These are phyloP conservation scores for Castanospermum australe DNA, from an alignment of 306 rosid species.

Conservation along the genomic window DNA sequence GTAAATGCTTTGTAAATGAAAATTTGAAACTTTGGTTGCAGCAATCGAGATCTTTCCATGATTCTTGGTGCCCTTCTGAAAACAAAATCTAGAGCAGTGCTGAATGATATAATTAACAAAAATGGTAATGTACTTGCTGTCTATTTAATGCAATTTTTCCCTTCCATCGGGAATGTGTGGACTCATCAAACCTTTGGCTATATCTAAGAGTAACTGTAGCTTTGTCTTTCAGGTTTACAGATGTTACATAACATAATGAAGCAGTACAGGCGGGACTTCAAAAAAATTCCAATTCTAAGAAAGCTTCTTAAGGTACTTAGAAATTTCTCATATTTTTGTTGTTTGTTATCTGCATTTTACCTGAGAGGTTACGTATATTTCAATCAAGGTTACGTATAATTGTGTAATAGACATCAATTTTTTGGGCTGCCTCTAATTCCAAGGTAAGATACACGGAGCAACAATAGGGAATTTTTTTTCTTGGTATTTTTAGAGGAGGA, in stretches of 20 bases:
- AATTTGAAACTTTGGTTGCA: conserved; percentile 40
- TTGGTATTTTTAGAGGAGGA: not conserved
- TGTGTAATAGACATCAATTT: not conserved
- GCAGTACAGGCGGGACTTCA: conserved; percentile 85
- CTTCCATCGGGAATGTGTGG: not conserved
- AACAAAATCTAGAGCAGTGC: conserved; percentile 87
- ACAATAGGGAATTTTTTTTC: not conserved
- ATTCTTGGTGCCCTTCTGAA: conserved; percentile 95
- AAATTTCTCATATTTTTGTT: conserved; percentile 19
- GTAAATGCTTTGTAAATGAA: conserved; percentile 16
- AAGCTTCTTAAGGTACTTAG: conserved; percentile 90
- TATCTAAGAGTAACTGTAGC: conserved; percentile 21
- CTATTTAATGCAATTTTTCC: not conserved
- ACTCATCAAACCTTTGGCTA: conserved; percentile 14
- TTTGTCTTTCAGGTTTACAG: conserved; percentile 72
- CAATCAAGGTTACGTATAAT: not conserved
- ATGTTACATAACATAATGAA: conserved; percentile 96
- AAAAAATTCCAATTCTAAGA: conserved; percentile 94
- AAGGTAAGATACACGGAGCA: not conserved
- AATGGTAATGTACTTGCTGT: conserved; percentile 61
- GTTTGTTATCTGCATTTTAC: conserved; percentile 18
- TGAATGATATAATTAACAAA: conserved; percentile 83
- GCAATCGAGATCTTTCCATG: conserved; percentile 99
- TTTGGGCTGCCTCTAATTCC: not conserved
- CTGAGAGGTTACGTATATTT: not conserved